Percentiles rank a stretch among this genome's conserved stretches.
phyloP scores from a whole-genome alignment of 805 yeast genomes.

The Isabelozyma rhagii region DNA sequence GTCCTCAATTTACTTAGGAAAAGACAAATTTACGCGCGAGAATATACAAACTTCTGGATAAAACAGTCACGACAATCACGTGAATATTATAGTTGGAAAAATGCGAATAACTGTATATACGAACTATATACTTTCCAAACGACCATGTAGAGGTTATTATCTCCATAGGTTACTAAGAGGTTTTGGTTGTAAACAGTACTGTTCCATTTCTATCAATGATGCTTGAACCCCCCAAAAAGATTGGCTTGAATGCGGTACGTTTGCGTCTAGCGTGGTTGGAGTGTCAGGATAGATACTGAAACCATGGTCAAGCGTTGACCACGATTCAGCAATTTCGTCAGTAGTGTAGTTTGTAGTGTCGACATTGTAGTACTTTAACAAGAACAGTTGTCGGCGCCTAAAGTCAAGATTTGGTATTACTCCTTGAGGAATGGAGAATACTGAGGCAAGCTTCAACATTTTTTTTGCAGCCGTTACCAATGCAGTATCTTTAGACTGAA shows the following conservation, averaged over 20 bases:
- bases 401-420: not conserved
- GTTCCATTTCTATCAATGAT: constrained; percentile 25
- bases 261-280: not conserved
- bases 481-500: not conserved
- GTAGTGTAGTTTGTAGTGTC: not conserved
- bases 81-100: constrained; percentile 6
- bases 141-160: not conserved
- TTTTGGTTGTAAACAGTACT: constrained; percentile 18
- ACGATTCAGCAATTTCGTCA: not conserved
- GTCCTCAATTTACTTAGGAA: not conserved
- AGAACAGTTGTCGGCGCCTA: not conserved
- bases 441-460: not conserved
- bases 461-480: not conserved
- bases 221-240: constrained; percentile 26
- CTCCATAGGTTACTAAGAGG: constrained; percentile 17
- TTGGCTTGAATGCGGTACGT: not conserved
- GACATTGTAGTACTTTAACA: not conserved
- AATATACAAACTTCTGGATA: constrained; percentile 3
- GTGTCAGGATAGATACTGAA: not conserved
- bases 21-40: not conserved
- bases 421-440: not conserved
- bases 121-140: not conserved
- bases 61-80: constrained; percentile 28
- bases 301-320: not conserved
- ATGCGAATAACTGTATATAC: not conserved